Evolutionary conservation across 768 basidiomycete genomes (phyloP).

Genomic region (Mycena albidolilacea): DNA sequence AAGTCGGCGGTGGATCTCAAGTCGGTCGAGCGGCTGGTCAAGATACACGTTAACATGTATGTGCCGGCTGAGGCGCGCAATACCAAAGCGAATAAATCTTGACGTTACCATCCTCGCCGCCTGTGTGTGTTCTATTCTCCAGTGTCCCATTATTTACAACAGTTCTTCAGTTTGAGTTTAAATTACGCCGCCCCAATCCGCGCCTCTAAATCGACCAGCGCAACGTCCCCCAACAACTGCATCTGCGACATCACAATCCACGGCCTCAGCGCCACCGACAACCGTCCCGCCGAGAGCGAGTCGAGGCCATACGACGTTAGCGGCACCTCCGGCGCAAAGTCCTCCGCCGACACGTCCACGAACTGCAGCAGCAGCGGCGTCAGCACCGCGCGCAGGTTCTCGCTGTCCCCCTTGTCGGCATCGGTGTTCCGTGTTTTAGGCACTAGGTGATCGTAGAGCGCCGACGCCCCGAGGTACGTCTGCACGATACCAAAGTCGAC

Average conservation of each 20-base stretch:
- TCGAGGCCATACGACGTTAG: neutral
- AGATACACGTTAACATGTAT: constrained; percentile 64
- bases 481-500: neutral
- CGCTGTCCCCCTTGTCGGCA: neutral
- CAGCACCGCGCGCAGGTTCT: neutral
- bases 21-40: constrained; percentile 56
- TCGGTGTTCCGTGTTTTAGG: neutral
- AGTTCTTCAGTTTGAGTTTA: no score
- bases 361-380: constrained; percentile 8
- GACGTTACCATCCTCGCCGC: neutral
- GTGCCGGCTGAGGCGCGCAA: constrained; percentile 38
- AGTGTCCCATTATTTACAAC: no score
- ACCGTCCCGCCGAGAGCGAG: neutral
- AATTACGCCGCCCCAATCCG: neutral
- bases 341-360: neutral
- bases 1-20: constrained; percentile 52
- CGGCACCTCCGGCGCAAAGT: neutral
- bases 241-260: neutral
- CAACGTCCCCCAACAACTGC: neutral
- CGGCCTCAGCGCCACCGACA: neutral
- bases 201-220: neutral
- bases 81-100: constrained; percentile 26
- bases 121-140: no score
- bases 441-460: neutral
- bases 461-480: neutral